Percentiles rank a stretch among this genome's conserved stretches.
These are phyloP conservation scores for Fraxinus floribunda DNA, from an alignment of 305 asterid species.

Conservation along the genomic window DNA sequence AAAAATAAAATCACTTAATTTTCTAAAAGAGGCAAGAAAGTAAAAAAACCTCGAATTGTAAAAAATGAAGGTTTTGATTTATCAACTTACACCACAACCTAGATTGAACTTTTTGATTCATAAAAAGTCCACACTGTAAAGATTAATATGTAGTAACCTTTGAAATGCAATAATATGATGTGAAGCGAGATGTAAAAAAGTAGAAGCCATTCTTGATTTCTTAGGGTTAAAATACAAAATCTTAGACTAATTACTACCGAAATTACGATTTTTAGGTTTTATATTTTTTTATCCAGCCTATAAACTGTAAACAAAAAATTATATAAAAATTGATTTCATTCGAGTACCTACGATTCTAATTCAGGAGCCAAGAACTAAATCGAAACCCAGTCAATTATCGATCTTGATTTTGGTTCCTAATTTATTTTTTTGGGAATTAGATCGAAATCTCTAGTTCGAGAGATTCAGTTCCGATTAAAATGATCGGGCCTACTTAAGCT, in stretches of 20 bases:
- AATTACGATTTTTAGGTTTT: background rate
- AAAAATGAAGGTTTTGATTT: background rate
- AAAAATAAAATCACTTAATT: too few species aligned
- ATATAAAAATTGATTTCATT: background rate
- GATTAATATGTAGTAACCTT: background rate
- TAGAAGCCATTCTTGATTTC: background rate
- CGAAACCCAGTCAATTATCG: too few species aligned
- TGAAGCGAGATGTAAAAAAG: background rate
- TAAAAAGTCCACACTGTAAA: background rate
- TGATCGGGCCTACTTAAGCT: background rate
- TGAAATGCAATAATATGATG: background rate
- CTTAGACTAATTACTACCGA: background rate
- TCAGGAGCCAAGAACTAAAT: background rate
- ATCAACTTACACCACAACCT: background rate
- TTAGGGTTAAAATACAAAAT: background rate
- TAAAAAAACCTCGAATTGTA: background rate
- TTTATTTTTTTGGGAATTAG: too few species aligned
- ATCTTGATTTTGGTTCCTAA: too few species aligned
- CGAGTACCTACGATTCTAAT: background rate
- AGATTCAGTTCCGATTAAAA: too few species aligned
- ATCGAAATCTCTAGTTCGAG: too few species aligned
- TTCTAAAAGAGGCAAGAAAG: background rate
- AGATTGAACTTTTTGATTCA: background rate
- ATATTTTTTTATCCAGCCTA: background rate
- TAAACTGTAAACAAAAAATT: background rate